Evolutionary conservation across 208 protist species (phyloP).

Genomic region (Acanthamoeba divionensis): DNA sequence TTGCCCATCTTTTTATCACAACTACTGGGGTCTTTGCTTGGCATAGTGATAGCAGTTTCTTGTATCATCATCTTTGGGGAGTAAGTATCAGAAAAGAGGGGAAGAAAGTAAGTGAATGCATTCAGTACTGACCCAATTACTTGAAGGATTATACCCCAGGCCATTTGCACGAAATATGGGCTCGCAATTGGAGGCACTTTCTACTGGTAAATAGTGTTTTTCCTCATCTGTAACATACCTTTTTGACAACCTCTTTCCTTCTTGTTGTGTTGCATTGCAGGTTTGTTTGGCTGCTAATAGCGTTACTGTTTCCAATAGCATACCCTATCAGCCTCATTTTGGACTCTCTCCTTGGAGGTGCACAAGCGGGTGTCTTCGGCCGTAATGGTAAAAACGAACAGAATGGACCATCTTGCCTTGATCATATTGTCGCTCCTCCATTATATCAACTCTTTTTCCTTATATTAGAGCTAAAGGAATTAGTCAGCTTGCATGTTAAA

Average conservation of each 20-base stretch:
- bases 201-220: slow-evolving; percentile 38
- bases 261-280: neutral
- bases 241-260: neutral
- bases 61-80: slow-evolving; percentile 79
- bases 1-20: slow-evolving; percentile 75
- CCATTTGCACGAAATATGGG: slow-evolving; percentile 74
- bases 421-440: neutral
- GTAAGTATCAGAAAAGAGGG: no score
- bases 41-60: slow-evolving; percentile 76
- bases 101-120: no score
- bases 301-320: slow-evolving; percentile 60
- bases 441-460: neutral
- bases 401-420: neutral
- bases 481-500: slow-evolving; percentile 55
- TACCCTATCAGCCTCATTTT: slow-evolving; percentile 71
- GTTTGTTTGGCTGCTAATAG: slow-evolving; percentile 75
- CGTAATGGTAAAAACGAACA: neutral
- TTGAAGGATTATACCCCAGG: slow-evolving; percentile 76
- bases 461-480: slow-evolving; percentile 59
- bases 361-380: slow-evolving; percentile 57
- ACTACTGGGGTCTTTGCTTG: slow-evolving; percentile 55
- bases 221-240: neutral
- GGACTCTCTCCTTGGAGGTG: slow-evolving; percentile 65
- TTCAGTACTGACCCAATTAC: no score
- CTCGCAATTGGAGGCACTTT: slow-evolving; percentile 72